Percentiles rank a stretch among this genome's conserved stretches.
Conservation (phyloP, 2,329 filamentous ascomycete species). For the Colletotrichum sp. region DNA sequence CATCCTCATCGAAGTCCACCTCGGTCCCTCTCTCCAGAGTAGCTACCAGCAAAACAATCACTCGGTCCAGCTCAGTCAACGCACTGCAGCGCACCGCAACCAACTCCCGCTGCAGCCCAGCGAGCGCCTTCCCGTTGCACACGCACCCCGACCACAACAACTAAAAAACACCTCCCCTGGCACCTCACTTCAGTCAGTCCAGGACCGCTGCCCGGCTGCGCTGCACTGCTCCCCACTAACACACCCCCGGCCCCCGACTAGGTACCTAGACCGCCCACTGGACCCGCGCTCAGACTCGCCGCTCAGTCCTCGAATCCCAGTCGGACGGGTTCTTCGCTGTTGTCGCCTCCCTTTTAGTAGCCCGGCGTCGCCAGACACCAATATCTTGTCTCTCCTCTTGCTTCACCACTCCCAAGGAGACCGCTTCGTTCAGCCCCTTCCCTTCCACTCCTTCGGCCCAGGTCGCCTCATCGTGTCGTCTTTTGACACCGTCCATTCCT, state of each 20-base stretch:
- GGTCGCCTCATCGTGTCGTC: constrained; percentile 18
- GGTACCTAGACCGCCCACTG: neutral
- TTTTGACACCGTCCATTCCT: constrained; percentile 23
- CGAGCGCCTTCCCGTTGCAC: neutral
- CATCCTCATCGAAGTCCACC: neutral
- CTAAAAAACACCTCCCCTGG: neutral
- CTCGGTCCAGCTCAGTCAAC: neutral
- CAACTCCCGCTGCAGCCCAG: neutral
- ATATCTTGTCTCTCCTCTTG: constrained; percentile 21
- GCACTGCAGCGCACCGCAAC: neutral
- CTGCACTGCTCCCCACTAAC: neutral
- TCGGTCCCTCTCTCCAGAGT: neutral
- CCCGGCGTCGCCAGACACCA: constrained; percentile 16
- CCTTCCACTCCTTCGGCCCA: constrained; percentile 12
- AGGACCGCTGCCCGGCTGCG: neutral
- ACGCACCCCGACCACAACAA: neutral
- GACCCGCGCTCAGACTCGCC: constrained; percentile 7
- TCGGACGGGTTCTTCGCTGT: constrained; percentile 4
- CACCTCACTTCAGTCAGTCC: neutral
- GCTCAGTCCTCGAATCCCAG: constrained; percentile 17
- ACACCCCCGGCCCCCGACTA: constrained; percentile 1
- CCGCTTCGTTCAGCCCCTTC: constrained; percentile 25
- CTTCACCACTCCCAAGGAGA: constrained; percentile 24
- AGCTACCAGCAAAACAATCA: neutral
- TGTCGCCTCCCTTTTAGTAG: constrained; percentile 20